These are phyloP conservation scores for Paecilomyces fulvus DNA, from an alignment of 2,329 filamentous ascomycete genomes.

Conservation along the genomic window DNA sequence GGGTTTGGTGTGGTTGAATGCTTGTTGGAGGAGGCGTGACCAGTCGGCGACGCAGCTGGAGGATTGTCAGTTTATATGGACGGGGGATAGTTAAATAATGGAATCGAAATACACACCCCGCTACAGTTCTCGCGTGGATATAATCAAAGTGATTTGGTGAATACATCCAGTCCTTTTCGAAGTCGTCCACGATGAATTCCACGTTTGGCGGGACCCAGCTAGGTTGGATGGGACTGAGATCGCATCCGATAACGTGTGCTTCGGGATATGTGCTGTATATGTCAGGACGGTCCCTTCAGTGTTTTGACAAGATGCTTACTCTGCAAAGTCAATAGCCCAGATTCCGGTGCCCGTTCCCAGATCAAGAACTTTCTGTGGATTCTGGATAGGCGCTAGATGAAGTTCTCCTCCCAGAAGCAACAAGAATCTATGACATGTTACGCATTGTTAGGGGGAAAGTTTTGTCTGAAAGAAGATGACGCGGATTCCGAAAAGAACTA, in stretches of 20 bases:
- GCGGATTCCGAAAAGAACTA: background rate
- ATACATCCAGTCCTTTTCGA: slow-evolving; percentile 49
- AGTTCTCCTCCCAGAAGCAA: background rate
- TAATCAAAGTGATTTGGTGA: background rate
- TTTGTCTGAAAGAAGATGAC: no score
- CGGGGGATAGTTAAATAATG: background rate
- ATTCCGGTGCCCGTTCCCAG: background rate
- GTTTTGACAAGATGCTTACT: no score
- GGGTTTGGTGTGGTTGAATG: background rate
- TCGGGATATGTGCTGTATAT: background rate
- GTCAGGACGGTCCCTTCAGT: no score
- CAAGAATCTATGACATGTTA: background rate
- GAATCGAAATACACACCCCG: background rate
- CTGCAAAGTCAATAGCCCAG: background rate
- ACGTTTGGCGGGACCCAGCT: slow-evolving; percentile 49
- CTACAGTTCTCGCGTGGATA: background rate
- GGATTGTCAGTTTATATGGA: background rate
- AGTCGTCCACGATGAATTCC: slow-evolving; percentile 56
- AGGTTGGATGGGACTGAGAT: slow-evolving; percentile 18
- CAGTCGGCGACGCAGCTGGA: background rate
- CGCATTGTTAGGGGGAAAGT: background rate
- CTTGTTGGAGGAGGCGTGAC: background rate
- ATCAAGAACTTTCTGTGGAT: background rate
- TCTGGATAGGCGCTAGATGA: background rate
- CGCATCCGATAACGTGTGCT: slow-evolving; percentile 11